Evolutionary conservation across 768 basidiomycete species (phyloP).

Genomic region (Coprinopsis sp.): DNA sequence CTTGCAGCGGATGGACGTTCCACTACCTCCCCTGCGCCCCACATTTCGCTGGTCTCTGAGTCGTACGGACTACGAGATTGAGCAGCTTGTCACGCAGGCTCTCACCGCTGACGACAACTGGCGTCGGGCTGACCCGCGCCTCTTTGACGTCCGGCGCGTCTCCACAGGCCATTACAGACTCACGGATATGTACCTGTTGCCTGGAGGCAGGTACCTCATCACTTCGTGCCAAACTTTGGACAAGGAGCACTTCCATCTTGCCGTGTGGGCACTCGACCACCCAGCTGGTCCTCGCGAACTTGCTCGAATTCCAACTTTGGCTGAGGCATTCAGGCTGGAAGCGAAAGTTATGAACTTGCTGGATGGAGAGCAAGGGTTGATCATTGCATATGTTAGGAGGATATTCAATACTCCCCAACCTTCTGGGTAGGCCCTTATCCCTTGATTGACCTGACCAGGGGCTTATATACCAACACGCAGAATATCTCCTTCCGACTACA

Average conservation of each 20-base stretch:
- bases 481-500: conserved; percentile 34
- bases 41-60: conserved; percentile 41
- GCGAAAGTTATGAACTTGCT: conserved; percentile 54
- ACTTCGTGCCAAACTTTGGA: conserved; percentile 38
- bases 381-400: conserved; percentile 49
- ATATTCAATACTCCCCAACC: conserved; percentile 25
- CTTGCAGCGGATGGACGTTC: conserved; percentile 47
- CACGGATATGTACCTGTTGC: conserved; percentile 52
- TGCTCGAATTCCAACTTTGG: conserved; percentile 43
- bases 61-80: conserved; percentile 40
- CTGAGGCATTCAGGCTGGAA: conserved; percentile 52
- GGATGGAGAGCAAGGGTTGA: conserved; percentile 40
- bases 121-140: conserved; percentile 36
- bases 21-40: conserved; percentile 57
- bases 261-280: conserved; percentile 55
- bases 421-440: conserved; percentile 13
- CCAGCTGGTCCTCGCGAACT: conserved; percentile 40
- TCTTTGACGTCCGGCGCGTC: conserved; percentile 23
- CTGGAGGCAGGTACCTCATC: conserved; percentile 65
- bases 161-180: conserved; percentile 33
- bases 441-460: background rate
- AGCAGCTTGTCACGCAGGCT: conserved; percentile 57
- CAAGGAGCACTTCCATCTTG: conserved; percentile 48
- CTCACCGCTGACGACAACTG: conserved; percentile 60
- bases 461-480: conserved; percentile 16